phyloP scores from a whole-genome alignment of 169 alveolate species.

The Fabrea salina region DNA sequence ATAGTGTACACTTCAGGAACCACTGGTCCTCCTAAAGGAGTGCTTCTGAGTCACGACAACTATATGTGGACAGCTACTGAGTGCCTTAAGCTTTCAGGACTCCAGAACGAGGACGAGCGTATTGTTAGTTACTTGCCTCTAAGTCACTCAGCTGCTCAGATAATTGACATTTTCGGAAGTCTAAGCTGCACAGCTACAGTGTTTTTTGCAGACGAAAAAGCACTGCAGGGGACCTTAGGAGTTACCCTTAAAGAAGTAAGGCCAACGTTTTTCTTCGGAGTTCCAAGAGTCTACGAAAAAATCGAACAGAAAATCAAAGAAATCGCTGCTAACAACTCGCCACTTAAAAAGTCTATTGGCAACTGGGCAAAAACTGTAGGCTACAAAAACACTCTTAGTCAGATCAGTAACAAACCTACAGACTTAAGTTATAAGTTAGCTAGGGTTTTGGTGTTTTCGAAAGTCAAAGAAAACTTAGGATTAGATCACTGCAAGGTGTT shows the following conservation, averaged over 20 bases:
- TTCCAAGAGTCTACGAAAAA: conserved; percentile 89
- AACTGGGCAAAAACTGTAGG: conserved; percentile 77
- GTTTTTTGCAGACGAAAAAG: conserved; percentile 80
- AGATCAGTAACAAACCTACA: conserved; percentile 35
- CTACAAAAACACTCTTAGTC: conserved; percentile 46
- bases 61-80: conserved; percentile 49
- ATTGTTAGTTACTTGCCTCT: conserved; percentile 83
- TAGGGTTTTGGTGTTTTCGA: conserved; percentile 42
- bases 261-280: conserved; percentile 84
- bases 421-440: conserved; percentile 62
- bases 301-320: conserved; percentile 72
- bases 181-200: conserved; percentile 46
- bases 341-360: conserved; percentile 43
- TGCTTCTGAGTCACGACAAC: conserved; percentile 81
- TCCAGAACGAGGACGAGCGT: conserved; percentile 33
- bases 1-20: conserved; percentile 86
- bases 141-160: conserved; percentile 85
- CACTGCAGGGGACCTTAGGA: conserved; percentile 78
- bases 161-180: conserved; percentile 59
- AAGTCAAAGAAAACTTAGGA: conserved; percentile 76
- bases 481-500: conserved; percentile 59
- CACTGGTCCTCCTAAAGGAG: conserved; percentile 88
- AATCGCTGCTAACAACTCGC: conserved; percentile 50
- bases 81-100: background rate
- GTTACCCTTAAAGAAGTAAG: conserved; percentile 65